Conservation (phyloP, 2,329 filamentous ascomycete genomes). For the Colletotrichum abscissum region DNA sequence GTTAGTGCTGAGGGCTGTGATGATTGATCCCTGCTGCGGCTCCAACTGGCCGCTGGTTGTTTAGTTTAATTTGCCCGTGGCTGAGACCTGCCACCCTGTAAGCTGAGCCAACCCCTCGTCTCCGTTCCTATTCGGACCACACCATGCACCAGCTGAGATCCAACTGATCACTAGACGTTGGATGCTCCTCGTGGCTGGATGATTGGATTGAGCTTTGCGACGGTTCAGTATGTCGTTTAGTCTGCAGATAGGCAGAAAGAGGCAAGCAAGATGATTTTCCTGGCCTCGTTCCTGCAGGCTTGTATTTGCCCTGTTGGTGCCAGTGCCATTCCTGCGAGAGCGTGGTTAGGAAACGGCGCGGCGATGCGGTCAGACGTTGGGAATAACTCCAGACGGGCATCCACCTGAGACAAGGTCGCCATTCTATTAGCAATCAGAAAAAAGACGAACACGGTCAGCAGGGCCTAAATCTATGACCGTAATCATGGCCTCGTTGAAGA, state of each 20-base stretch:
- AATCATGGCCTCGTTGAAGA: background rate
- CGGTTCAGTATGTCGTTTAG: background rate
- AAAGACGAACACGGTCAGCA: background rate
- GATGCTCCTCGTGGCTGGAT: background rate
- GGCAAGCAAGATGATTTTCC: background rate
- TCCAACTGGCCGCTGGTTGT: conserved; percentile 1
- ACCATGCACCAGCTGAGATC: conserved; percentile 13
- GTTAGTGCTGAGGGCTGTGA: conserved; percentile 17
- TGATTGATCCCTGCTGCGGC: conserved; percentile 28
- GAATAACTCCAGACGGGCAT: background rate
- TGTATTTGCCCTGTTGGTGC: background rate
- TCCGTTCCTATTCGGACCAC: background rate
- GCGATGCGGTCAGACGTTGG: conserved; percentile 21
- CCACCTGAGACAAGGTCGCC: conserved; percentile 20
- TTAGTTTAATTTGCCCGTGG: conserved; percentile 14
- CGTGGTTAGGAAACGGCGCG: background rate
- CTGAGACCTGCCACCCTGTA: conserved; percentile 31
- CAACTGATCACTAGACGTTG: background rate
- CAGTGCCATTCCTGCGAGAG: background rate
- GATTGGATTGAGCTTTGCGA: background rate
- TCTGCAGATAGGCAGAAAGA: background rate
- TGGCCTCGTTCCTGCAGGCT: too few relatives aligned
- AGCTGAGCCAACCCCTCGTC: conserved; percentile 13
- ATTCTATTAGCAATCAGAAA: background rate
- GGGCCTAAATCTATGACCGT: background rate